Evolutionary conservation across 805 yeast genomes (phyloP), one percentile per base, ranked within the genome.

Genomic region (Huiozyma naganishii): DNA sequence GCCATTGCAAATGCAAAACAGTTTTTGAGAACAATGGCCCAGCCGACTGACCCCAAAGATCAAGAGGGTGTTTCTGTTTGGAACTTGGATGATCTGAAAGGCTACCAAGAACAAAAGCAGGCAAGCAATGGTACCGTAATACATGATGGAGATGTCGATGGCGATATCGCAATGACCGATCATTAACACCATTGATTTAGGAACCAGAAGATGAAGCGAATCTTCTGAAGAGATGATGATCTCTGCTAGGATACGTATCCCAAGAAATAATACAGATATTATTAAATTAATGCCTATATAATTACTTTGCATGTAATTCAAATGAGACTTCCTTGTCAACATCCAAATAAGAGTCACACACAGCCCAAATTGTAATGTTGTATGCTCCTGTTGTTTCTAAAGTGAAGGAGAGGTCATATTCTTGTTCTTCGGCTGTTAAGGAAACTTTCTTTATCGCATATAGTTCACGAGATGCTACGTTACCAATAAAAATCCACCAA

Each of bases 11-110:
- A 83, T 45, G 95, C 97, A 1, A 89, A 86, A 62, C 89, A 87
- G 64, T 92, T 92, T 58, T 69, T 92, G 59, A 71, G 97, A 53
- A 81, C 88, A 1, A 77, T 89, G 76, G 97, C 98, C 0, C 99
- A 92, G 62, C 97, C 97, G 0, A 71, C 85, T 0, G 79, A 88
- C 58, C 83, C 85, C 1, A 79, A 82, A 48, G 97, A 90, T 58
- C 94, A 84, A 61, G 95, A 88, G 54, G 97, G 97, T 42, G 82
- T 89, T 3, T 83, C 95, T 7, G 95, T 92, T 11, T 90, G 97
- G 98, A 82, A 81, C 45, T 49, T 79, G 28, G 82, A 79, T 39
- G 89, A 85, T 54, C 64, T 86, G 41, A 64, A 73, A 43, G 64
- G 61, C 23, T 74, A 69, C 55, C 95, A 86, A 59, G 46, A 40